Percentiles rank a stretch among this genome's conserved stretches.
Conservation (phyloP, 2,329 filamentous ascomycete genomes). For the Clarireedia homoeocarpa region DNA sequence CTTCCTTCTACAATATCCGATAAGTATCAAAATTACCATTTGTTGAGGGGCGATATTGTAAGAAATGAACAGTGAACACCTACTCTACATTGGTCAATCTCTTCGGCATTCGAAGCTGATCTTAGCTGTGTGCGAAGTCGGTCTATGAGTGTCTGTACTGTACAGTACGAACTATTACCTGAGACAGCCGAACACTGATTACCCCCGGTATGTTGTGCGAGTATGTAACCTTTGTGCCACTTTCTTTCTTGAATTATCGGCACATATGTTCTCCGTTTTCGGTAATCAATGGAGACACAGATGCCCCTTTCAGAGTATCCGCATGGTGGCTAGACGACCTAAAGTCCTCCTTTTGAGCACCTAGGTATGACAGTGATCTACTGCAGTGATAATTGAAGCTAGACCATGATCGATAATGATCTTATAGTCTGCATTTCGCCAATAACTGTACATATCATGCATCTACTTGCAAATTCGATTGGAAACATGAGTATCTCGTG, state of each 20-base stretch:
- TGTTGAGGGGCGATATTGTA: neutral
- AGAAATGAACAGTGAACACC: neutral
- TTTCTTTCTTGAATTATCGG: slow-evolving; percentile 5
- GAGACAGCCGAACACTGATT: slow-evolving; percentile 7
- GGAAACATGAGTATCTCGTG: no score
- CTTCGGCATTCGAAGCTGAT: neutral
- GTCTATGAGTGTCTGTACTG: neutral
- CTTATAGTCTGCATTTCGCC: neutral
- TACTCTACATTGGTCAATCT: neutral
- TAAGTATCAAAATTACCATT: neutral
- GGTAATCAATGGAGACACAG: neutral
- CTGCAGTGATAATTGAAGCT: slow-evolving; percentile 1
- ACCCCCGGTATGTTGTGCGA: slow-evolving; percentile 6
- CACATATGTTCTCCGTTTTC: neutral
- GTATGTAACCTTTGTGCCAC: slow-evolving; percentile 4
- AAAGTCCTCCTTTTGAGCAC: neutral
- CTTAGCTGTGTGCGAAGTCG: neutral
- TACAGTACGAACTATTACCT: neutral
- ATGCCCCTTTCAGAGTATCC: neutral
- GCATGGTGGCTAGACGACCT: neutral
- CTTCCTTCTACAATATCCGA: neutral
- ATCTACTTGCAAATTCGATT: neutral
- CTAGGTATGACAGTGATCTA: neutral
- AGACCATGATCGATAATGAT: neutral
- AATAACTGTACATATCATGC: neutral